These are phyloP conservation scores for Eucalyptus curtisii DNA, from an alignment of 345 rosid genomes.

Conservation along the genomic window DNA sequence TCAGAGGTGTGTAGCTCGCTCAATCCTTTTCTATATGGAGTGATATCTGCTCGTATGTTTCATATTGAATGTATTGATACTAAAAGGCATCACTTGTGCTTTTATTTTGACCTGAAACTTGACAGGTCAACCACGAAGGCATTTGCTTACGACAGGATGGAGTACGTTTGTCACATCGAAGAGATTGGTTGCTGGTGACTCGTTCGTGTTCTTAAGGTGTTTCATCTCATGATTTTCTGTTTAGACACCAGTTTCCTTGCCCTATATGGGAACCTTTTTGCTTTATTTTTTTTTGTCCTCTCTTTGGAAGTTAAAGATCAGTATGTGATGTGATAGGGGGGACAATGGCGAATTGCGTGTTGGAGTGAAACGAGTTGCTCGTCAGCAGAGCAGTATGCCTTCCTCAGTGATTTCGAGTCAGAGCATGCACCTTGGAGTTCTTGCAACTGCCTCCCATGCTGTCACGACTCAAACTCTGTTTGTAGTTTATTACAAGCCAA, in stretches of 20 bases:
- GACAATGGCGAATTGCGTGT: constrained; percentile 66
- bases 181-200: constrained; percentile 81
- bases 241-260: background rate
- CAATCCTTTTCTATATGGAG: background rate
- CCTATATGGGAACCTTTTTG: background rate
- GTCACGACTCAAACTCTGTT: constrained; percentile 52
- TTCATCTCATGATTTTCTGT: background rate
- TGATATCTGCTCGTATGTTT: background rate
- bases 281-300: too few relatives aligned
- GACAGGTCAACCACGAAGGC: constrained; percentile 92
- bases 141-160: constrained; percentile 94
- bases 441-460: constrained; percentile 91
- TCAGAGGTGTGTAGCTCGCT: constrained; percentile 42
- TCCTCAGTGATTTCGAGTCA: constrained; percentile 88
- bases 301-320: background rate
- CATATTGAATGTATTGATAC: background rate
- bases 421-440: constrained; percentile 95
- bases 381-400: constrained; percentile 67
- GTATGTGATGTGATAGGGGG: constrained; percentile 26
- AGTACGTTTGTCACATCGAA: constrained; percentile 89
- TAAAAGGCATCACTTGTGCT: background rate
- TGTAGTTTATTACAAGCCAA: constrained; percentile 83
- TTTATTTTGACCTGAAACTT: background rate
- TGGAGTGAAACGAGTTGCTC: constrained; percentile 65
- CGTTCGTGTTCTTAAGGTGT: constrained; percentile 84